Percentiles rank a stretch among this genome's conserved stretches.
Evolutionary conservation across 192 early-diverging fungal genomes (phyloP).

Genomic region (Chytriomyces hyalinus): DNA sequence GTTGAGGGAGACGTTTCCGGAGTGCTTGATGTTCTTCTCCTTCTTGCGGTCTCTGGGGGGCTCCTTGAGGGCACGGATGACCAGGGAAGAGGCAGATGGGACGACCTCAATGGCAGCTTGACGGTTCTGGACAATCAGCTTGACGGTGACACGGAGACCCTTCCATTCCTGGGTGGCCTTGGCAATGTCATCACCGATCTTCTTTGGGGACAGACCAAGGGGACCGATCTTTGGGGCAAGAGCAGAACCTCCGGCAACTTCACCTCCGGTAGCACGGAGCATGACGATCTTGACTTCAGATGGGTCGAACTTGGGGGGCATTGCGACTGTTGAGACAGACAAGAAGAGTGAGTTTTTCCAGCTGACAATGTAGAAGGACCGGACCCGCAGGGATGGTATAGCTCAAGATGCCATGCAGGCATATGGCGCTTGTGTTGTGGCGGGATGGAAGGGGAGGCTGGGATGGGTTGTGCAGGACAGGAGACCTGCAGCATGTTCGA

Average conservation of each 20-base stretch:
- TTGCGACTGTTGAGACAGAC: constrained; percentile 27
- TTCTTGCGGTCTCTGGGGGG: constrained; percentile 97
- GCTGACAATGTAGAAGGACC: no score
- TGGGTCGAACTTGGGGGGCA: constrained; percentile 92
- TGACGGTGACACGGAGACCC: constrained; percentile 97
- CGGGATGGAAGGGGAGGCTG: no score
- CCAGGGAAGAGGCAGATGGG: constrained; percentile 93
- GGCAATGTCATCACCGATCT: constrained; percentile 99
- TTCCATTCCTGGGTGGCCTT: constrained; percentile 99
- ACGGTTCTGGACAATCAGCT: constrained; percentile 99
- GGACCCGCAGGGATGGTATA: no score
- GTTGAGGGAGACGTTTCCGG: constrained; percentile 92
- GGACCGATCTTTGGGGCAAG: constrained; percentile 99
- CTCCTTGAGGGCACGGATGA: constrained; percentile 98
- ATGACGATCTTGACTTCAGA: constrained; percentile 79
- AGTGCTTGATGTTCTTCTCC: constrained; percentile 99
- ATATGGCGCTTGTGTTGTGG: no score
- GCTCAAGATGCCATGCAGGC: no score
- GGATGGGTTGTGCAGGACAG: no score
- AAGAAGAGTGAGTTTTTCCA: not conserved
- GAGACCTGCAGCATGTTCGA: no score
- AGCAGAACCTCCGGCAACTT: constrained; percentile 95
- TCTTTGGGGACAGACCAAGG: constrained; percentile 99
- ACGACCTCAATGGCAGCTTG: constrained; percentile 97
- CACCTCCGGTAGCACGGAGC: constrained; percentile 97